A percentile compares a stretch with the other conserved stretches of the same genome.
Evolutionary conservation across 208 protist species (phyloP).

Genomic region (Acanthamoeba royreba): DNA sequence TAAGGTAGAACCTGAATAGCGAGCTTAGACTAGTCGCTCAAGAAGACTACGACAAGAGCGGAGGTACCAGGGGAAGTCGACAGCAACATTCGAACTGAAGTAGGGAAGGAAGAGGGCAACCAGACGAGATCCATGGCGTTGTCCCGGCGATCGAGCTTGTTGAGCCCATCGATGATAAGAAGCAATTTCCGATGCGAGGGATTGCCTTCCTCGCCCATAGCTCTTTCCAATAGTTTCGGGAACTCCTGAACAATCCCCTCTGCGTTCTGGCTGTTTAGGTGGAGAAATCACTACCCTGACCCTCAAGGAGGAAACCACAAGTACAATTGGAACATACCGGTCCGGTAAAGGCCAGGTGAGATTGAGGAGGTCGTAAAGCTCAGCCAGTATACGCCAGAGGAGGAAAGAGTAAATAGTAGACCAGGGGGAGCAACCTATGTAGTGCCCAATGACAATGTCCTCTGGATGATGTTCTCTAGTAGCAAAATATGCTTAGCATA

Average conservation of each 20-base stretch:
- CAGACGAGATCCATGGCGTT: constrained; percentile 58
- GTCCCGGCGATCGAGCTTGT: constrained; percentile 59
- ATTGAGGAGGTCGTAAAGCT: constrained; percentile 40
- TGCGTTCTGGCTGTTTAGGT: background rate
- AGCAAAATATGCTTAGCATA: background rate
- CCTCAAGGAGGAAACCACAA: background rate
- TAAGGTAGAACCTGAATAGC: background rate
- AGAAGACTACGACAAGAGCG: background rate
- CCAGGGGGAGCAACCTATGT: constrained; percentile 32
- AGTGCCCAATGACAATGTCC: constrained; percentile 36
- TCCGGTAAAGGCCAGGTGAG: background rate
- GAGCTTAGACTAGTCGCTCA: background rate
- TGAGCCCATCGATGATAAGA: constrained; percentile 55
- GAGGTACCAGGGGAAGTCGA: background rate
- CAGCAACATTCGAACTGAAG: constrained; percentile 1
- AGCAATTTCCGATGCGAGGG: background rate
- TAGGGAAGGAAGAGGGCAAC: constrained; percentile 55
- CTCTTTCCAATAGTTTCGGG: background rate
- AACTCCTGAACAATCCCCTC: background rate
- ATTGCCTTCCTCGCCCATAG: background rate
- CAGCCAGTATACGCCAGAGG: constrained; percentile 55
- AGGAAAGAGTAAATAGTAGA: constrained; percentile 45
- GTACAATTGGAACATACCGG: background rate
- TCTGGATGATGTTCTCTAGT: constrained; percentile 64
- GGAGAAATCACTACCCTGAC: background rate